Base-by-base conservation (phyloP, 352 stramenopile species). In the Phytopythium vexans region DNA sequence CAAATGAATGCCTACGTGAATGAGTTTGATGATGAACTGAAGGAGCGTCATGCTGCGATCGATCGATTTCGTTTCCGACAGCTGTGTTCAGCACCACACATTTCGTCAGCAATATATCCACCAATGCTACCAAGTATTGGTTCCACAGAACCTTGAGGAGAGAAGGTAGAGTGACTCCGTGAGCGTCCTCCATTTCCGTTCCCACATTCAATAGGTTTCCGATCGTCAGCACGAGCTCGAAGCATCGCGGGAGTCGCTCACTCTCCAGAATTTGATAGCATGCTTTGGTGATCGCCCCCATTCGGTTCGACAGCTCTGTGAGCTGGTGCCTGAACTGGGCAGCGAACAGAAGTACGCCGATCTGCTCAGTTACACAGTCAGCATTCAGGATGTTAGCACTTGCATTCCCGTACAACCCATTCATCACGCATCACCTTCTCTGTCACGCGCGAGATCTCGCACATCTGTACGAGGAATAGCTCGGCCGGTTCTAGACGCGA, bases 41-140 rank as follows among this genome's bases (percentile, higher is more conserved):
- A 92, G 60, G 2, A 93, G 55, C 5, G 80, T 91, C 47, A 81
- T 80, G 27, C 60, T 88, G 56, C 78, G 72, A 54, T 91, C 81
- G 10, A 90, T 70, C 4, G 83, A 82, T 54, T 91, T 89, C n/a
- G 83, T 93, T 47, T 93, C 83, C 0, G 83, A 92, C 4, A 93
- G 62, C 74, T 89, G 33, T 3, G 21, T 27, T 27, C 21, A 27
- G 1, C 21, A 27, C 21, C 21, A 27, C 21, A 2, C 21, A 27
- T 27, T 27, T 27, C 21, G 2, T 27, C 21, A 27, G 21, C 21
- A 27, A 27, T 27, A 27, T 2, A 27, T 27, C 21, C 21, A 27
- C 21, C 21, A 27, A 27, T 27, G 21, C 21, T 27, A 2, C 21
- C 21, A 27, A 27, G 21, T 27, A 27, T 27, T 27, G 21, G 2